Percentiles rank a stretch among this genome's conserved stretches.
Evolutionary conservation across 2,329 filamentous ascomycete species (phyloP).

Genomic region (Microsporum ferrugineum): DNA sequence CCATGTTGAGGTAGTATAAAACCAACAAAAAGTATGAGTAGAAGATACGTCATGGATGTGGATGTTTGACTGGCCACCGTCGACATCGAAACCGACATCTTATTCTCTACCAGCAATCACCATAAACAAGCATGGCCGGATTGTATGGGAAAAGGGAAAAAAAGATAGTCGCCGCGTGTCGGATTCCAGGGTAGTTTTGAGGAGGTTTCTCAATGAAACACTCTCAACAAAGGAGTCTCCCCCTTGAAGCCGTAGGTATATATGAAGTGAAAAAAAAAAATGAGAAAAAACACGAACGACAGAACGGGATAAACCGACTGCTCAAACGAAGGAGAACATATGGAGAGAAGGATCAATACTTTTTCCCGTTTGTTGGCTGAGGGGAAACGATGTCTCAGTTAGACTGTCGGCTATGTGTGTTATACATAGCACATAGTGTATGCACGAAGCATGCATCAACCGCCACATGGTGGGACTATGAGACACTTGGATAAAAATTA

Average conservation of each 20-base stretch:
- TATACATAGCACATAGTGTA: background rate
- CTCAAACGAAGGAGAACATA: background rate
- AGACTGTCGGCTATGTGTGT: background rate
- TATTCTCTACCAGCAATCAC: background rate
- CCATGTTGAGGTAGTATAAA: background rate
- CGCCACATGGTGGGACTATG: constrained; percentile 1
- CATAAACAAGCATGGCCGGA: background rate
- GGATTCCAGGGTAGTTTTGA: background rate
- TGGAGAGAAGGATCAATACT: background rate
- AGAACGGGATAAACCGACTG: background rate
- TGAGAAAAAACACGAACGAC: background rate
- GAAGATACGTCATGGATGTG: background rate
- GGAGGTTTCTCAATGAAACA: background rate
- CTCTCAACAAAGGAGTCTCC: background rate
- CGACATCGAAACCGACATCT: background rate
- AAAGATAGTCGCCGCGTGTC: background rate
- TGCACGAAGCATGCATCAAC: background rate
- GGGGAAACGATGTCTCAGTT: background rate
- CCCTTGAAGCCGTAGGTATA: background rate
- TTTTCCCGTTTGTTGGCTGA: background rate
- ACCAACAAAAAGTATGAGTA: background rate
- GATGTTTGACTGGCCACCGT: background rate
- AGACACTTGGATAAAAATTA: background rate
- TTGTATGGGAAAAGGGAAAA: background rate
- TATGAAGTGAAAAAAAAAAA: background rate